A percentile compares a stretch with the other conserved stretches of the same genome.
Conservation (phyloP, 192 early-diverging fungal genomes). For the Dissophora globulifera region DNA sequence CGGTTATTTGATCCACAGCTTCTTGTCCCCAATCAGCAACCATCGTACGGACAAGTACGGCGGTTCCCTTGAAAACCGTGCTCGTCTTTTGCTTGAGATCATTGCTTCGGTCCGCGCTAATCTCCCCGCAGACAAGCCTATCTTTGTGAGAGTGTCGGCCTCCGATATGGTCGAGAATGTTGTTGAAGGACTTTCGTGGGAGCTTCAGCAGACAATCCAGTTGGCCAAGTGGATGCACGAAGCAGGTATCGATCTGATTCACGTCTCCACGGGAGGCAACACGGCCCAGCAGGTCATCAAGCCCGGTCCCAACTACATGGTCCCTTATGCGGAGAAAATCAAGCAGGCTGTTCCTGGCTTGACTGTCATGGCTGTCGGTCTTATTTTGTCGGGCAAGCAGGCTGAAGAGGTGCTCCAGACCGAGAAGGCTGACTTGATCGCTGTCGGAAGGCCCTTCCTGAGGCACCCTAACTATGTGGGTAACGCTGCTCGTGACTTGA, state of each 20-base stretch:
- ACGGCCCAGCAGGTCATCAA: conserved; percentile 63
- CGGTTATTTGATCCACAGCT: conserved; percentile 87
- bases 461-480: conserved; percentile 75
- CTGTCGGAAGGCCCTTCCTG: conserved; percentile 77
- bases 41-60: conserved; percentile 92
- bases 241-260: conserved; percentile 88
- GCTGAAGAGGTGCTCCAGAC: conserved; percentile 75
- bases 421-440: conserved; percentile 77
- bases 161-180: conserved; percentile 76
- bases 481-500: conserved; percentile 73
- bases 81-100: conserved; percentile 79
- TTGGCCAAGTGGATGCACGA: conserved; percentile 64
- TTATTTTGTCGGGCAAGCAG: conserved; percentile 71
- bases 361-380: conserved; percentile 72
- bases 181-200: conserved; percentile 68
- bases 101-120: conserved; percentile 67
- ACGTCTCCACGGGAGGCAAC: conserved; percentile 84
- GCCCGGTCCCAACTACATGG: conserved; percentile 68
- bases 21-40: conserved; percentile 85
- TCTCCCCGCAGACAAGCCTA: conserved; percentile 84
- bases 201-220: conserved; percentile 76
- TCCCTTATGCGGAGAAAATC: conserved; percentile 74
- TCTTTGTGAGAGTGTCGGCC: conserved; percentile 87
- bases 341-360: conserved; percentile 67
- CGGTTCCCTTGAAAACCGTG: conserved; percentile 90